phyloP scores from a whole-genome alignment of 208 protist genomes.

The Phytomonas francai region DNA sequence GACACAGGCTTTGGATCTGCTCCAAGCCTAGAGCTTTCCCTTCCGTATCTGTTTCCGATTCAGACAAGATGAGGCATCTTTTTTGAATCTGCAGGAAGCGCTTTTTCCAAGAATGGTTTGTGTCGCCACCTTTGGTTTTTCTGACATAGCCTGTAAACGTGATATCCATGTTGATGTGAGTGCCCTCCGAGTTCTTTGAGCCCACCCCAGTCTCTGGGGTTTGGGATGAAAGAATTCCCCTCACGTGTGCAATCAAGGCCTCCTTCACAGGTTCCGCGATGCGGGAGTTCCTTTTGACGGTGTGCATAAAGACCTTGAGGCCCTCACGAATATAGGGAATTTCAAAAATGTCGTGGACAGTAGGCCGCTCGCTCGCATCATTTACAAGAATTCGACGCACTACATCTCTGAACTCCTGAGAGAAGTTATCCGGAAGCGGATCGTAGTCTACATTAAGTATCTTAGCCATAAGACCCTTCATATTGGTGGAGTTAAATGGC shows the following conservation, averaged over 20 bases:
- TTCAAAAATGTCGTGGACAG: slow-evolving; percentile 60
- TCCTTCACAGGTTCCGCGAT: slow-evolving; percentile 59
- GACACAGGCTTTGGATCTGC: slow-evolving; percentile 75
- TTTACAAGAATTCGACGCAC: slow-evolving; percentile 62
- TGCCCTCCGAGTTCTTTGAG: slow-evolving; percentile 16
- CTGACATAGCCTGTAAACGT: slow-evolving; percentile 57
- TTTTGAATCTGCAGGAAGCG: slow-evolving; percentile 63
- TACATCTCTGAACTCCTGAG: slow-evolving; percentile 44
- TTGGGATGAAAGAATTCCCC: slow-evolving; percentile 55
- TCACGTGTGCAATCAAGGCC: slow-evolving; percentile 46
- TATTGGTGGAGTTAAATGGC: slow-evolving; percentile 69
- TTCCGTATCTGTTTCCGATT: slow-evolving; percentile 55
- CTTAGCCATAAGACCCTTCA: slow-evolving; percentile 81
- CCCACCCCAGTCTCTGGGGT: slow-evolving; percentile 5
- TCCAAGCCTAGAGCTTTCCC: slow-evolving; percentile 73
- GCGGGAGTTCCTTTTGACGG: slow-evolving; percentile 67
- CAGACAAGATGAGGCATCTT: slow-evolving; percentile 66
- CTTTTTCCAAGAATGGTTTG: slow-evolving; percentile 58
- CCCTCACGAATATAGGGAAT: slow-evolving; percentile 72
- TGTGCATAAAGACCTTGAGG: slow-evolving; percentile 76
- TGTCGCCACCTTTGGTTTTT: slow-evolving; percentile 56
- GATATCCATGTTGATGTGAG: slow-evolving; percentile 71
- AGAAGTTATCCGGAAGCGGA: slow-evolving; percentile 59
- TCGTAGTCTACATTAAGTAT: slow-evolving; percentile 55
- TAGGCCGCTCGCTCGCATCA: slow-evolving; percentile 61